Conservation (phyloP, 139 green algal genomes). For the Zygnema cylindricum region DNA sequence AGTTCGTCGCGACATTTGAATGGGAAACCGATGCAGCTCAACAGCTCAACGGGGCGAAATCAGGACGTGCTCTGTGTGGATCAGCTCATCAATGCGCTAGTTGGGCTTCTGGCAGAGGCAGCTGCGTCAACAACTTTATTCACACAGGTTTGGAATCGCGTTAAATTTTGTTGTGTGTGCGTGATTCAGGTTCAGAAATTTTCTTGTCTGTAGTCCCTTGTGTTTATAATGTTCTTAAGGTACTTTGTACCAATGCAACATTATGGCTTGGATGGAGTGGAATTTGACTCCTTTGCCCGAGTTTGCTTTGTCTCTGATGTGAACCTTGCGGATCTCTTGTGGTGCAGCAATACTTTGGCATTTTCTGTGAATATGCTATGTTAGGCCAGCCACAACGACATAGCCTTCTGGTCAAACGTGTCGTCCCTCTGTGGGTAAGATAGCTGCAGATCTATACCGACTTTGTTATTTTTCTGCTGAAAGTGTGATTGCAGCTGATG, state of each 20-base stretch:
- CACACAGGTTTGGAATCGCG: constrained; percentile 7
- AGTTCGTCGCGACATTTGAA: constrained; percentile 18
- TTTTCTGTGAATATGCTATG: constrained; percentile 27
- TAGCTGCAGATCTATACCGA: too few species aligned
- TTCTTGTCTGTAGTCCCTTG: not conserved
- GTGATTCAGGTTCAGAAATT: not conserved
- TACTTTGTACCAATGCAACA: too few species aligned
- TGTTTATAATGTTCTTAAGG: too few species aligned
- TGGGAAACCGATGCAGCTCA: not conserved
- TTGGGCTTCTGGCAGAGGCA: not conserved
- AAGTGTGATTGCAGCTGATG: too few species aligned
- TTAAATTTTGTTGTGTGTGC: not conserved
- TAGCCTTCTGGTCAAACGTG: not conserved
- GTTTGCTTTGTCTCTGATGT: not conserved
- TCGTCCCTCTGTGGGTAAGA: constrained; percentile 29
- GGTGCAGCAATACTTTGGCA: constrained; percentile 21
- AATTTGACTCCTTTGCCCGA: too few species aligned
- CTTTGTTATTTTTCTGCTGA: too few species aligned
- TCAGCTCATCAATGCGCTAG: constrained; percentile 5
- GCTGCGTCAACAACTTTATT: not conserved
- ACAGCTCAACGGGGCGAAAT: not conserved
- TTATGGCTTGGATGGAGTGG: too few species aligned
- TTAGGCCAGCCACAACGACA: constrained; percentile 14
- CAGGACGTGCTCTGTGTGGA: constrained; percentile 30
- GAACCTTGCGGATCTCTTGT: not conserved